phyloP scores from a whole-genome alignment of 345 rosid genomes.

The Eucalyptus cloeziana region DNA sequence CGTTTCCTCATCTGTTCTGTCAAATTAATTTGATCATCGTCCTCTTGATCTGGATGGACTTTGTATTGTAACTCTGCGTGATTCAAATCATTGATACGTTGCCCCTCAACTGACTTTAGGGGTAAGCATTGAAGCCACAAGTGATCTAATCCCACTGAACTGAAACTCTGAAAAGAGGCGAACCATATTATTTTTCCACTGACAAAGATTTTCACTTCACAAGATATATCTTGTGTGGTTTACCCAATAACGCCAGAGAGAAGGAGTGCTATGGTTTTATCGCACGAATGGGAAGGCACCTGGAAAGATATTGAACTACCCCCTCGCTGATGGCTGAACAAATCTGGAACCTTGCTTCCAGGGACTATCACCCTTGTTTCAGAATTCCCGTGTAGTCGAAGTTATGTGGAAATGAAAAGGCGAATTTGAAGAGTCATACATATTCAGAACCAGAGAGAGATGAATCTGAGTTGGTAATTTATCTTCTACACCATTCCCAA shows the following conservation, averaged over 20 bases:
- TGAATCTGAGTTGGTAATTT: background rate
- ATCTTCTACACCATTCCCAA: background rate
- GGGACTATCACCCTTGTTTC: background rate
- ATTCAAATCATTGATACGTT: background rate
- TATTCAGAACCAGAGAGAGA: background rate
- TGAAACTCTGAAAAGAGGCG: background rate
- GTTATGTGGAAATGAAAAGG: background rate
- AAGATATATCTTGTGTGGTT: background rate
- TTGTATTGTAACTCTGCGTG: background rate
- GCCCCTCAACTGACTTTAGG: background rate
- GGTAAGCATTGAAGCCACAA: background rate
- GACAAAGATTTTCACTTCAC: background rate
- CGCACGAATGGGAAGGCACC: background rate
- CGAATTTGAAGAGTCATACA: background rate
- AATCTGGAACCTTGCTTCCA: background rate
- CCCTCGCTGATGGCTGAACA: background rate
- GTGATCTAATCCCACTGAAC: background rate
- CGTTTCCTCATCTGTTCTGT: background rate
- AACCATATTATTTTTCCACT: background rate
- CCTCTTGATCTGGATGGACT: background rate
- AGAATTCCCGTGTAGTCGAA: background rate
- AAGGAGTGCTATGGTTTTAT: background rate
- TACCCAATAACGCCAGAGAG: background rate
- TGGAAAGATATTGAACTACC: background rate
- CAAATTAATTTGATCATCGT: background rate